Conservation (phyloP, 1,284 basidiomycete species). For the Violaceomyces palustris region DNA sequence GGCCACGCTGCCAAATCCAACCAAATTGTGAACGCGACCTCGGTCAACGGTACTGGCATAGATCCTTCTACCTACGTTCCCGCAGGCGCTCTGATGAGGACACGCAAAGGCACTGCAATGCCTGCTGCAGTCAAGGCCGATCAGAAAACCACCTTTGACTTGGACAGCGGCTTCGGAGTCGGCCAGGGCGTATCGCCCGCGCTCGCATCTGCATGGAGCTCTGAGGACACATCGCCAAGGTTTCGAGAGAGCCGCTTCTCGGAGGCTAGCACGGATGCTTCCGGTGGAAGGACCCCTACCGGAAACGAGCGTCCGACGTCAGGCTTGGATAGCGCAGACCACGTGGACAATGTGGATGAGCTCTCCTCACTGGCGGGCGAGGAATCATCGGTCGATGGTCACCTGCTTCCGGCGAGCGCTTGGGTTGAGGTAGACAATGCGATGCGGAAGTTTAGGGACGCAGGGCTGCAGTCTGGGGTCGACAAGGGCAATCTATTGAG, state of each 20-base stretch:
- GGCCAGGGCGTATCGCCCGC: too few relatives aligned
- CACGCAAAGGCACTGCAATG: too few relatives aligned
- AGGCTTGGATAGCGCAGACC: not conserved
- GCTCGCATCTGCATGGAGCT: too few relatives aligned
- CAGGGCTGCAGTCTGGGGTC: slow-evolving; percentile 2
- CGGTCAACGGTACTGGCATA: too few relatives aligned
- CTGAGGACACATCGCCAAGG: slow-evolving; percentile 13
- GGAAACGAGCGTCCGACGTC: slow-evolving; percentile 21
- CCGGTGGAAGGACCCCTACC: slow-evolving; percentile 20
- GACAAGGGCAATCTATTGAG: slow-evolving; percentile 42
- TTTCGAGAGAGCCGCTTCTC: slow-evolving; percentile 28
- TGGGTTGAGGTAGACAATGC: slow-evolving; percentile 46
- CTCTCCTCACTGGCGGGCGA: slow-evolving; percentile 18
- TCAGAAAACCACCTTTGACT: too few relatives aligned
- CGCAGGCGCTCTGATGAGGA: too few relatives aligned
- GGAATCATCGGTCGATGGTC: slow-evolving; percentile 16
- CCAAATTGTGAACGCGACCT: too few relatives aligned
- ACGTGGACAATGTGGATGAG: slow-evolving; percentile 6
- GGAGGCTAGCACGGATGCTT: slow-evolving; percentile 24
- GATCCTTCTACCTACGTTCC: too few relatives aligned
- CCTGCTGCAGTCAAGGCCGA: too few relatives aligned
- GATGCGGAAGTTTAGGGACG: slow-evolving; percentile 32
- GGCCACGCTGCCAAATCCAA: too few relatives aligned
- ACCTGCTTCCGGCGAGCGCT: slow-evolving; percentile 36
- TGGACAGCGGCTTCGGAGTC: too few relatives aligned